A percentile compares a stretch with the other conserved stretches of the same genome.
phyloP scores from a whole-genome alignment of 441 rosid species.

The Viola pubescens region DNA sequence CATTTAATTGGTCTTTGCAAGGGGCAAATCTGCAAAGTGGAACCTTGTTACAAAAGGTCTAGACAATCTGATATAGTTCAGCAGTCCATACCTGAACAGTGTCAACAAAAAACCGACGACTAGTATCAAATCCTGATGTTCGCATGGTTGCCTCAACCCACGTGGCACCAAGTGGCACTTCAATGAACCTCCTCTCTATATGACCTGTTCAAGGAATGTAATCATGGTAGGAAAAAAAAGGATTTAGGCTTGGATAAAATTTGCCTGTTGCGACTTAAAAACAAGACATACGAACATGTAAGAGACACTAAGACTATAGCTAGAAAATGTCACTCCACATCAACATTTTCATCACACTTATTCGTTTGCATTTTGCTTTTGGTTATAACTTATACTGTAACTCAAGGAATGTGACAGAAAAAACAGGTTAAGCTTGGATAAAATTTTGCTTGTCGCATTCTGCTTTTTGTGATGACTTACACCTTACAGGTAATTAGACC shows the following conservation, averaged over 20 bases:
- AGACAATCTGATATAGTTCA: conserved; percentile 7
- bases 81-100: conserved; percentile 66
- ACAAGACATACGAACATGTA: too few relatives aligned
- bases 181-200: conserved; percentile 83
- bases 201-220: conserved; percentile 46
- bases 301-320: too few relatives aligned
- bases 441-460: too few relatives aligned
- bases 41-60: conserved; percentile 29
- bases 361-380: too few relatives aligned
- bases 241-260: not conserved
- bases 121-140: conserved; percentile 80
- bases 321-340: too few relatives aligned
- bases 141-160: conserved; percentile 98
- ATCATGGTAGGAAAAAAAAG: conserved; percentile 12
- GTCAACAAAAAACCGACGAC: conserved; percentile 75
- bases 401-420: too few relatives aligned
- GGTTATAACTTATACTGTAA: too few relatives aligned
- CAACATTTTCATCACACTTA: too few relatives aligned
- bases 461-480: too few relatives aligned
- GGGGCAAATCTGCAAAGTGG: conserved; percentile 69
- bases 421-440: too few relatives aligned
- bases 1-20: conserved; percentile 88
- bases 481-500: too few relatives aligned
- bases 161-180: conserved; percentile 81
- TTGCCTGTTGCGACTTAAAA: too few relatives aligned